Base-by-base conservation (phyloP, 225 moss, liverwort and hornwort genomes). In the Bryoerythrophyllum caledonicum region DNA sequence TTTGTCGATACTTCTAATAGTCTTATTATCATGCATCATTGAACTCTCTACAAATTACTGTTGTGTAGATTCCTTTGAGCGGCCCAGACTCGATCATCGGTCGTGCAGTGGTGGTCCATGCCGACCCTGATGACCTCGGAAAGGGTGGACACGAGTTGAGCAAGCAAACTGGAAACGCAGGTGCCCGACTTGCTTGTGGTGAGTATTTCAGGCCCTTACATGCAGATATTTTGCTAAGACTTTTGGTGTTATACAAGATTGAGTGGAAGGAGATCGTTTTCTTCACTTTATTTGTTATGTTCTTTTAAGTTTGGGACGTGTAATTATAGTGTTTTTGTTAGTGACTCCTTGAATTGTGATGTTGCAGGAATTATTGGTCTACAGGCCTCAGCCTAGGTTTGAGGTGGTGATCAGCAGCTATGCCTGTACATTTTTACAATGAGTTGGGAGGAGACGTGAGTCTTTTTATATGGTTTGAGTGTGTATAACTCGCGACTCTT, bases 71-170 rank as follows among this genome's bases (percentile, higher is more conserved):
- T 61, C 85, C 91, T 35, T 80, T 91, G 51, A 79, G 54, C 46
- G 91, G 91, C n/a, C 54, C 73, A 9, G 32, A 85, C 67, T 91
- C 91, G 62, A 82, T 91, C 10, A 71, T 91, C 11, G 91, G 91
- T 20, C 85, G 91, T 68, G 91, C 91, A n/a, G 85, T 91, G 61
- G 91, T 91, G 40, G 83, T 91, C 32, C 91, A 91, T 78, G 90
- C 60, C 30, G 83, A 85, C 70, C 55, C 78, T 35, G 91, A 91
- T 65, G 91, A 91, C 76, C 87, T 91, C 74, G 91, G 91, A 24
- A 88, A 82, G 67, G 91, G 91, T 69, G 91, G 90, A 63, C 87
- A 87, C 49, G 91, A 91, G 77, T 74, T 91, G 74, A 91, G 91
- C 85, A 90, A 90, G 80, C 63, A 81, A 2, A 91, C 91, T 68